phyloP scores from a whole-genome alignment of 2,329 filamentous ascomycete genomes.

The Epichloe scottii region DNA sequence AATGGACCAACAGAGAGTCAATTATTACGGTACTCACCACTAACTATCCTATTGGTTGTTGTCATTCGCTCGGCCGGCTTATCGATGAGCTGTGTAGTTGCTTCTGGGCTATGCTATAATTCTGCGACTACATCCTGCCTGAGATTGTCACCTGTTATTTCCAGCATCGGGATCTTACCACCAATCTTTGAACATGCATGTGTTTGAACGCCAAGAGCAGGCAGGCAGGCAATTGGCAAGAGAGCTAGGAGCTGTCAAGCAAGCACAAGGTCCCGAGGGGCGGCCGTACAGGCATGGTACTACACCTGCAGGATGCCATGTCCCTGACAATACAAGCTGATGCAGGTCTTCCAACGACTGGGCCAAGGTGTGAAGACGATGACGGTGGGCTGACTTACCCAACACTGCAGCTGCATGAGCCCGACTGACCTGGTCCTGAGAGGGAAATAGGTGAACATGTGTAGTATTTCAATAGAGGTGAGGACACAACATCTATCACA shows the following conservation, averaged over 20 bases:
- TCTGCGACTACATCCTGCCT: neutral
- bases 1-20: no score
- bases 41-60: no score
- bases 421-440: constrained; percentile 9
- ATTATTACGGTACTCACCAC: no score
- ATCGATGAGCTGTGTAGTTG: neutral
- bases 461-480: constrained; percentile 4
- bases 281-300: neutral
- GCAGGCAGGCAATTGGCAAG: neutral
- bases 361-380: neutral
- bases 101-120: neutral
- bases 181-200: neutral
- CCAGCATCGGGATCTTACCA: neutral
- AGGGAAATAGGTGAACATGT: constrained; percentile 4
- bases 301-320: neutral
- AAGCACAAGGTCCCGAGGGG: neutral
- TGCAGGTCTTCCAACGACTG: neutral
- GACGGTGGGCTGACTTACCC: constrained; percentile 1
- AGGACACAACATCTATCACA: neutral
- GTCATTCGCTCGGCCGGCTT: no score
- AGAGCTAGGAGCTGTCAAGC: neutral
- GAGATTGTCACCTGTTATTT: neutral
- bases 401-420: constrained; percentile 8
- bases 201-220: neutral
- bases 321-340: neutral